phyloP scores from a whole-genome alignment of 768 basidiomycete genomes.

The Leccinum broughii region DNA sequence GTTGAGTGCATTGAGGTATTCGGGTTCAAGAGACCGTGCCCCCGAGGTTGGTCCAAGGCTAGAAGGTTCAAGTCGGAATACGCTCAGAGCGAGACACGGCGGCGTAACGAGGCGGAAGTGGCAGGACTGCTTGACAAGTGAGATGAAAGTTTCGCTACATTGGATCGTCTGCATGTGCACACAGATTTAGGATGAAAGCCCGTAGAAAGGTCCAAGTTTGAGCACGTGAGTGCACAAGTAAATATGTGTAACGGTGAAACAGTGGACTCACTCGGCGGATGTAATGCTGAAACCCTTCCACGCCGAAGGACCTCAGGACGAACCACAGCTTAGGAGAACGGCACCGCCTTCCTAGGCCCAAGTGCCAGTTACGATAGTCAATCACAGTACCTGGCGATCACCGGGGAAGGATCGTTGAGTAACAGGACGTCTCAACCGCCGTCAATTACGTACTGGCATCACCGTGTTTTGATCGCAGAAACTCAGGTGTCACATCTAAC shows the following conservation, averaged over 20 bases:
- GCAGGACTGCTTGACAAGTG: constrained; percentile 50
- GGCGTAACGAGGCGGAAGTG: constrained; percentile 65
- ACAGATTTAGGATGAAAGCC: not conserved
- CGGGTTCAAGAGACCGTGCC: constrained; percentile 24
- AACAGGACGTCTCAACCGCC: not conserved
- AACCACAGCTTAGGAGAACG: constrained; percentile 93
- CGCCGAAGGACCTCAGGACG: constrained; percentile 80
- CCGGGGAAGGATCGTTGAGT: not conserved
- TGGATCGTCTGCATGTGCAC: constrained; percentile 53
- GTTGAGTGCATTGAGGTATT: constrained; percentile 66
- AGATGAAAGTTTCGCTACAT: constrained; percentile 58
- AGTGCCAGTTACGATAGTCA: constrained; percentile 87
- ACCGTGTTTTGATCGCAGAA: too few relatives aligned
- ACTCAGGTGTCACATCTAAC: too few relatives aligned
- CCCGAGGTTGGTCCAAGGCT: not conserved
- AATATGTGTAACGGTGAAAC: not conserved
- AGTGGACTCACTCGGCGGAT: constrained; percentile 46
- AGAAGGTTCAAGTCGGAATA: constrained; percentile 64
- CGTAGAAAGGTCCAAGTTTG: not conserved
- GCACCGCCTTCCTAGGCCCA: constrained; percentile 84
- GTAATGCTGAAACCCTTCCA: constrained; percentile 75
- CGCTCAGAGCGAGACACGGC: constrained; percentile 70
- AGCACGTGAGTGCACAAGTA: not conserved
- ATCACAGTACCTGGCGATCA: constrained; percentile 63
- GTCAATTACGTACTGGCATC: too few relatives aligned